Evolutionary conservation across 176 grass and related monocot genomes (phyloP), one percentile per base, ranked within the genome.

Genomic region (Coix lacrymajobi): DNA sequence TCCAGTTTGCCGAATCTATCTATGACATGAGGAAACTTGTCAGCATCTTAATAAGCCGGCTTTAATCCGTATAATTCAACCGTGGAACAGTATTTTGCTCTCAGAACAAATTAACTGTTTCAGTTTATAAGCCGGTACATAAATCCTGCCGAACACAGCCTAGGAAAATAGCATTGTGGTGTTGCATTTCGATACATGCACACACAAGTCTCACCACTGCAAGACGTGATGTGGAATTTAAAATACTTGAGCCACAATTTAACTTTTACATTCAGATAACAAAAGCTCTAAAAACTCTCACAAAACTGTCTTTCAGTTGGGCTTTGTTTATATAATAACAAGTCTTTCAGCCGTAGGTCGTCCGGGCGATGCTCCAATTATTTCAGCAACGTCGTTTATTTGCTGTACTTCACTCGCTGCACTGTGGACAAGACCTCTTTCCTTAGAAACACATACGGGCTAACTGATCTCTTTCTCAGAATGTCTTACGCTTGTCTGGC

Each of bases 321-420:
- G 44, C 44, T 20, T 52, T 52, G 5, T 5, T 5, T 8, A 6
- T 52, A 17, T 15, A 39, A 3, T 43, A 11, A 43, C 9, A 12
- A 33, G 3, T 67, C 65, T 71, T 71, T 43, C 19, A 57, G 52
- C 32, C 19, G 40, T 20, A n/a, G 52, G 46, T 30, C 66, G 40
- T 57, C 20, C 26, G 17, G 69, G 8, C 12, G 79, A 57, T 48
- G 46, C 37, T 34, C 25, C 25, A 34, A 76, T 76, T 61, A 87
- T 79, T 66, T 58, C 24, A 8, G 58, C 16, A 75, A 61, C 75
- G 60, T 67, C 17, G 12, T 43, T 79, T 80, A 84, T 75, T 80
- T 62, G 20, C 8, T 72, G 11, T 34, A 14, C 38, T 86, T 70
- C 61, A 29, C 19, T 85, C 4, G 1, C 29, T 17, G 24, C 44